Conservation (phyloP, 495 filamentous ascomycete genomes). For the Lasiosphaeria ovina region DNA sequence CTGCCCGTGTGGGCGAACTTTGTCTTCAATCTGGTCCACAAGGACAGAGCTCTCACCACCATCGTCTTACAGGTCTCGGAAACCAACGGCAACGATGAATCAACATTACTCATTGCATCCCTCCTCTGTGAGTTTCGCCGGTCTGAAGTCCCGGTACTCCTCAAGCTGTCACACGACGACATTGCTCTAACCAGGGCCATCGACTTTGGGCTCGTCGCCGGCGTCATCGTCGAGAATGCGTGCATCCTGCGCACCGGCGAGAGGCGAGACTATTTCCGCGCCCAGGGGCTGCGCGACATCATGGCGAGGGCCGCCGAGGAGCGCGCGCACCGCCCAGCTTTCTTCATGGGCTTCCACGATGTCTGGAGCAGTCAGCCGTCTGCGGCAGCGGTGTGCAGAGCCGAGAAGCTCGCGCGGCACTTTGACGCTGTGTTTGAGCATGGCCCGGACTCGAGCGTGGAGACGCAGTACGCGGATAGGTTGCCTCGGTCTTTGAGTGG, state of each 20-base stretch:
- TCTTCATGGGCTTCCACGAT: constrained; percentile 29
- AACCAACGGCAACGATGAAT: constrained; percentile 1
- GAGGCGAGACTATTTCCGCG: constrained; percentile 52
- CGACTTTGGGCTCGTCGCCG: constrained; percentile 21
- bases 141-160: constrained; percentile 12
- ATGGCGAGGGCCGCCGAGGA: constrained; percentile 27
- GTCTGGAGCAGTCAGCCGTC: constrained; percentile 20
- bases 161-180: constrained; percentile 13
- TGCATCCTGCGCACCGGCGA: constrained; percentile 47
- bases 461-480: background rate
- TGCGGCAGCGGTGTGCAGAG: constrained; percentile 24
- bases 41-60: constrained; percentile 1
- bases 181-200: constrained; percentile 2
- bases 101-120: background rate
- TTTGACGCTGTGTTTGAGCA: constrained; percentile 27
- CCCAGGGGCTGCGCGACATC: constrained; percentile 39
- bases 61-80: background rate
- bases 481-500: constrained; percentile 20
- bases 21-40: constrained; percentile 11
- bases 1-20: constrained; percentile 11
- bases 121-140: constrained; percentile 14
- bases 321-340: constrained; percentile 15
- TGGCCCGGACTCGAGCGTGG: constrained; percentile 10
- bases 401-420: constrained; percentile 24
- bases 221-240: constrained; percentile 50